Conservation (phyloP, 345 rosid species). For the Murraya paniculata region DNA sequence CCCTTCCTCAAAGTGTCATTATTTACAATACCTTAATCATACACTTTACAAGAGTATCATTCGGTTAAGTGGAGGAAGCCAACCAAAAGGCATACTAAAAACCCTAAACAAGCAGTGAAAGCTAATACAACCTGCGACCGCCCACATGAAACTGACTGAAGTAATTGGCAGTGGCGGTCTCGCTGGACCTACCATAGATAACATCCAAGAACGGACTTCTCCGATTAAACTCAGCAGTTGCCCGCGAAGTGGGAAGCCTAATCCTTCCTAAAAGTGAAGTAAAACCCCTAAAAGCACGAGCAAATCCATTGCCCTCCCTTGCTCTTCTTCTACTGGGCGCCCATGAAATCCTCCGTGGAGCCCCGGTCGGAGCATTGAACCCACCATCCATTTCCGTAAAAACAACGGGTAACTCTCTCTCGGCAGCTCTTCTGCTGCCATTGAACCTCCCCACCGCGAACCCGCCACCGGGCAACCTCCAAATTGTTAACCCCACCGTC, state of each 20-base stretch:
- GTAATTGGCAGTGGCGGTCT: not conserved
- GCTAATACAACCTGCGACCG: constrained; percentile 21
- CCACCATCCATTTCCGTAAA: constrained; percentile 66
- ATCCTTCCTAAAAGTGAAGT: constrained; percentile 43
- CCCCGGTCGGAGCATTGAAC: constrained; percentile 34
- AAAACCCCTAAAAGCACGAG: constrained; percentile 40
- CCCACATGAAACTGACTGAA: constrained; percentile 15
- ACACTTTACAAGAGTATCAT: constrained; percentile 32
- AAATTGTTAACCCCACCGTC: constrained; percentile 49
- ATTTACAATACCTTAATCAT: constrained; percentile 37
- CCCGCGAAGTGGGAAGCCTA: constrained; percentile 23
- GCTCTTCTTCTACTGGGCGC: constrained; percentile 43
- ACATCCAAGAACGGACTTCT: constrained; percentile 30
- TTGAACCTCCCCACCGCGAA: constrained; percentile 61
- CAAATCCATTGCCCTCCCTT: constrained; percentile 44
- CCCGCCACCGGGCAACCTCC: constrained; percentile 67
- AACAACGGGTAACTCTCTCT: constrained; percentile 50
- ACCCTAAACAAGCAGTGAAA: not conserved
- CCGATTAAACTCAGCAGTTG: constrained; percentile 19
- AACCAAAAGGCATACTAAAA: constrained; percentile 7
- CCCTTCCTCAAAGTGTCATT: constrained; percentile 26
- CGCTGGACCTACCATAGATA: constrained; percentile 24
- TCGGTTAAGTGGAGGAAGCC: constrained; percentile 25
- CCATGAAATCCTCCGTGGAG: constrained; percentile 54
- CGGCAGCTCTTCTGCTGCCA: constrained; percentile 42